These are phyloP conservation scores for Arthrobotrys pseudoclavata DNA, from an alignment of 2,329 filamentous ascomycete species.

Conservation along the genomic window DNA sequence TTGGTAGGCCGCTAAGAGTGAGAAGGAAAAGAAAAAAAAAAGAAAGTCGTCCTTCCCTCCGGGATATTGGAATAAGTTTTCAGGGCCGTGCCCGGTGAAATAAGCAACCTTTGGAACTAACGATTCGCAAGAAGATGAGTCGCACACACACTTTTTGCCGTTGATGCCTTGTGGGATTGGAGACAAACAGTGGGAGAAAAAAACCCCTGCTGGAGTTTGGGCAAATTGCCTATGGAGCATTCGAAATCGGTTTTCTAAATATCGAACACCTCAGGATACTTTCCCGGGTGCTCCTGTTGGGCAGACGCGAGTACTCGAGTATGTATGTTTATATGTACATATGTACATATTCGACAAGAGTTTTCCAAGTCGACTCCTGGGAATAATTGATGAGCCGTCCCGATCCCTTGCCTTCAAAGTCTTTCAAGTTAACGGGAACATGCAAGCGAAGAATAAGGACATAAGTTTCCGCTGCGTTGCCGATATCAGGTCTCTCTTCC, in stretches of 20 bases:
- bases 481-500: conserved; percentile 13
- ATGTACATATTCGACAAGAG: background rate
- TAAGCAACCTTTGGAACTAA: conserved; percentile 43
- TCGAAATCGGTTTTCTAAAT: conserved; percentile 15
- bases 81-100: conserved; percentile 52
- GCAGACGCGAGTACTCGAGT: background rate
- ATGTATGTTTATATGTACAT: background rate
- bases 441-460: conserved; percentile 1
- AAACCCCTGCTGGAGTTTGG: conserved; percentile 54
- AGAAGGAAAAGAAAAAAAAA: conserved; percentile 27
- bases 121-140: conserved; percentile 55
- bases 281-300: background rate
- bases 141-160: conserved; percentile 50
- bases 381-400: conserved; percentile 11
- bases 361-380: conserved; percentile 5
- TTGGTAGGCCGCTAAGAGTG: conserved; percentile 19
- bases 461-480: conserved; percentile 34
- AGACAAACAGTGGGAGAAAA: conserved; percentile 46
- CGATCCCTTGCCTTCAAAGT: conserved; percentile 41
- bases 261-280: conserved; percentile 10
- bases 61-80: conserved; percentile 52
- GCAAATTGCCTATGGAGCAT: conserved; percentile 55
- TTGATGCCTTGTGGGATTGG: conserved; percentile 45
- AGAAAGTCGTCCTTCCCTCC: conserved; percentile 45
- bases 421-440: conserved; percentile 14